Percentiles rank a stretch among this genome's conserved stretches.
phyloP scores from a whole-genome alignment of 257 asterid species.

The Linderniella brevidens region DNA sequence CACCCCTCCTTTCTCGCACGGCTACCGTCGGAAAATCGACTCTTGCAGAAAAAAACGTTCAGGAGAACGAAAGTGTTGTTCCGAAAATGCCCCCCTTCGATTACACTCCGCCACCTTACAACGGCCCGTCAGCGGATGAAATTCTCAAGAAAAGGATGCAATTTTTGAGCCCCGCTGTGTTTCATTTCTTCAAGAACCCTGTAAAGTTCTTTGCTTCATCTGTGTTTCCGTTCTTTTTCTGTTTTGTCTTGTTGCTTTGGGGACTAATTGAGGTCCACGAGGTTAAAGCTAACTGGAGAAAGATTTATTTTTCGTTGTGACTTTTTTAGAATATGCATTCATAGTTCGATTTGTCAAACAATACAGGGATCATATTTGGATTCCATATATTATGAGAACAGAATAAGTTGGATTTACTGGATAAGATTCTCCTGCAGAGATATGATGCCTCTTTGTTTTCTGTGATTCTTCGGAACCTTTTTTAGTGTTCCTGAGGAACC shows the following conservation, averaged over 20 bases:
- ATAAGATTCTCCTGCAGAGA: too few species aligned
- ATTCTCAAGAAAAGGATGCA: conserved; percentile 45
- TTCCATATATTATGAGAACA: too few species aligned
- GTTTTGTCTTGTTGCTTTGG: background rate
- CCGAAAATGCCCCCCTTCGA: conserved; percentile 81
- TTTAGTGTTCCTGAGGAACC: too few species aligned
- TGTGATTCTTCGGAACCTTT: too few species aligned
- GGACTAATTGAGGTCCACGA: too few species aligned
- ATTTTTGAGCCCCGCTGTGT: conserved; percentile 76
- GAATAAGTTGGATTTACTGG: too few species aligned
- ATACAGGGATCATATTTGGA: too few species aligned
- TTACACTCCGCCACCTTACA: conserved; percentile 74
- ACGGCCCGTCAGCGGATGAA: conserved; percentile 63
- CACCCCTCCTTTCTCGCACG: conserved; percentile 13
- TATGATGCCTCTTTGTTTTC: too few species aligned
- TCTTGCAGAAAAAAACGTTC: conserved; percentile 5
- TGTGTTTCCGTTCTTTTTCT: background rate
- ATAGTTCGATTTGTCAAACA: too few species aligned
- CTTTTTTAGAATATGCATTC: too few species aligned
- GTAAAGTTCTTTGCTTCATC: conserved; percentile 12
- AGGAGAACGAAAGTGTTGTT: conserved; percentile 20
- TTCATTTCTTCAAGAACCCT: conserved; percentile 60
- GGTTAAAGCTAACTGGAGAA: too few species aligned
- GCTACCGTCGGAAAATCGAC: background rate
- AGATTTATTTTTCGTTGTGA: too few species aligned